Evolutionary conservation across 495 filamentous ascomycete genomes (phyloP), one percentile per base, ranked within the genome.

Genomic region (Neurospora sublineolata): DNA sequence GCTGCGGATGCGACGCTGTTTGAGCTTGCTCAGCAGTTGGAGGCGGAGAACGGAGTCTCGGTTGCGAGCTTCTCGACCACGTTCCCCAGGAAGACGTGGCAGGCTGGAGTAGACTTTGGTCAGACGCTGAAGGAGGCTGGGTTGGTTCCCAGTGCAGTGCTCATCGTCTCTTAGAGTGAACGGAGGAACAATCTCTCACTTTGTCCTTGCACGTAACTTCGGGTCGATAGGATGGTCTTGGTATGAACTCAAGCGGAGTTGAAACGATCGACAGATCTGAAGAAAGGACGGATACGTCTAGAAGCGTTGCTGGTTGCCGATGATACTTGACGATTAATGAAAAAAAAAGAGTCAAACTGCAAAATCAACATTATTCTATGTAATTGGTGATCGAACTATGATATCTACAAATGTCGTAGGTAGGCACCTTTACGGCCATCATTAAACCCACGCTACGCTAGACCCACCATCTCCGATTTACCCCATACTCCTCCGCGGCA

Each of bases 111-210:
- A 6, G 97, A 95, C 79, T 97, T 97, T 77, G 91, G 92, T 10
- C 89, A 93, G 84, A 93, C 94, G 18, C 80, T 99, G 72, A 95
- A 95, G 82, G 96, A 99, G 79, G 91, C 96, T 33, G 93, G 93
- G 14, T 82, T 97, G 72, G 89, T 93, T 14, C 95, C 95, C 11
- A 97, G 92, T 74, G 94, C 94, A 70, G 93, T 90, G 70, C 83
- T 99, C 71, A 88, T 97, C 73, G 87, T 95, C 44, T 87, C 90
- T 77, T 91, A 77, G 73, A 23, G 42, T 4, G 30, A 20, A 52
- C 1, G 27, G 1, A 16, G 3, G 18, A 3, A 7, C 18, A 44
- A 44, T 20, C 41, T 8, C 0, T n/a, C 3, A 60, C 12, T 6
- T 16, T 6, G 23, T 30, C 4, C 11, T 27, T 58, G 12, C 1